These are phyloP conservation scores for Irpex lacteus DNA, from an alignment of 1,284 basidiomycete species.

Conservation along the genomic window DNA sequence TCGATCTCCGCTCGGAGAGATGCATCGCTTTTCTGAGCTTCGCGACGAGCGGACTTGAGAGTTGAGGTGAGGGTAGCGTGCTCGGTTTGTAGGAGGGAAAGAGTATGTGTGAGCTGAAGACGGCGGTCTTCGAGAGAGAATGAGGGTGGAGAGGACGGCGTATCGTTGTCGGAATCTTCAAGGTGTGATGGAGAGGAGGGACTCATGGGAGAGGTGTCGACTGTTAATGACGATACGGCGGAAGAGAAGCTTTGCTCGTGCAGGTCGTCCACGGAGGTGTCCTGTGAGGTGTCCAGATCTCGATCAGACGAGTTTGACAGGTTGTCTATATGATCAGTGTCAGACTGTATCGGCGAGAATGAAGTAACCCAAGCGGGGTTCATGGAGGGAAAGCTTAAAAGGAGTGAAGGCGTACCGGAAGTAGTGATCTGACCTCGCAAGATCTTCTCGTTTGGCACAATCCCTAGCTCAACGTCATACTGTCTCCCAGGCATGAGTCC, in stretches of 20 bases:
- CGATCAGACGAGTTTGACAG: not conserved
- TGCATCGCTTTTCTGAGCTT: slow-evolving; percentile 73
- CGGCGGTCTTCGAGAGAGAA: slow-evolving; percentile 58
- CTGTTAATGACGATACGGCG: slow-evolving; percentile 9
- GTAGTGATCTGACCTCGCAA: slow-evolving; percentile 58
- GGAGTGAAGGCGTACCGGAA: slow-evolving; percentile 38
- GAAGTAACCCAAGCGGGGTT: not conserved
- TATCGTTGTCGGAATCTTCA: slow-evolving; percentile 6
- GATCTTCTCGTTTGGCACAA: slow-evolving; percentile 59
- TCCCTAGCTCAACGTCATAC: slow-evolving; percentile 75
- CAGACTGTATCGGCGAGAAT: not conserved
- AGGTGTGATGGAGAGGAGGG: slow-evolving; percentile 8
- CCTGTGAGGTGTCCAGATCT: not conserved
- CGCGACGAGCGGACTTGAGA: slow-evolving; percentile 67
- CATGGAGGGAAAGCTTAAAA: not conserved
- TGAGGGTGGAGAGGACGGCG: slow-evolving; percentile 23
- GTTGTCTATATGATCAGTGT: not conserved
- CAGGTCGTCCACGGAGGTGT: not conserved
- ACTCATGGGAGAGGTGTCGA: not conserved
- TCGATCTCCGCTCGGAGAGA: slow-evolving; percentile 75
- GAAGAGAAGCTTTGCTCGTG: slow-evolving; percentile 2
- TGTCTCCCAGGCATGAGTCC: slow-evolving; percentile 76
- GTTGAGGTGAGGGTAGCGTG: slow-evolving; percentile 56
- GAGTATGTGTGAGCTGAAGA: slow-evolving; percentile 55
- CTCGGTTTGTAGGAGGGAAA: slow-evolving; percentile 54